Evolutionary conservation across 441 rosid species (phyloP), one percentile per base, ranked within the genome.

Genomic region (Isatis lusitanica): DNA sequence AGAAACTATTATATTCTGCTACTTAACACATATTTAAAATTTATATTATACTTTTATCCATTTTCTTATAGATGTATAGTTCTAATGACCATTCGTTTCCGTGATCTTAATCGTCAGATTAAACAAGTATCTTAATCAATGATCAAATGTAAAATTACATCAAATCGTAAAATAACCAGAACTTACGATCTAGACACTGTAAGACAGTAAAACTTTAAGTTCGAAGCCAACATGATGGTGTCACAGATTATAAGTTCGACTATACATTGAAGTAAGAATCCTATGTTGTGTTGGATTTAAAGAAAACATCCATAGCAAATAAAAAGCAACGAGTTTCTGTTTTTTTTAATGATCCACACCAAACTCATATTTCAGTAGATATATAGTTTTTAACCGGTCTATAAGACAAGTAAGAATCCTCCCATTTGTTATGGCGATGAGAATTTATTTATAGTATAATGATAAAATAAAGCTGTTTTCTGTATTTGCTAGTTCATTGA

Each of bases 251-350:
- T 26, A 31, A 53, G 63, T 4, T 72, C 18, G 13, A 53, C 64
- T 17, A n/a, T 30, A 46, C 40, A 35, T 5, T 47, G 71, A 46
- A 73, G 71, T 51, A 65, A 47, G 71, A 47, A 73, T 66, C 71
- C 43, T 56, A 65, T 65, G 76, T 24, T 60, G 39, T 59, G n/a
- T 36, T 70, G 16, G 38, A 70, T 46, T 33, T 58, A 21, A 46
- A 3, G 39, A 31, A 12, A 44, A 13, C 3, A 10, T 67, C 21
- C 53, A 68, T 30, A 30, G 63, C 18, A 31, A 18, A 26, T 4
- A n/a, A 63, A 8, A 55, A 15, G 15, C 28, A 53, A 28, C n/a
- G 11, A 30, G 59, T 51, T 51, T 51, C n/a, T 51, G 30, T 21
- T 53, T 53, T 28, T 1, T 52, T 52, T 26, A 28, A 28, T 0